phyloP scores from a whole-genome alignment of 192 early-diverging fungal species.

The Linnemannia hyalina region DNA sequence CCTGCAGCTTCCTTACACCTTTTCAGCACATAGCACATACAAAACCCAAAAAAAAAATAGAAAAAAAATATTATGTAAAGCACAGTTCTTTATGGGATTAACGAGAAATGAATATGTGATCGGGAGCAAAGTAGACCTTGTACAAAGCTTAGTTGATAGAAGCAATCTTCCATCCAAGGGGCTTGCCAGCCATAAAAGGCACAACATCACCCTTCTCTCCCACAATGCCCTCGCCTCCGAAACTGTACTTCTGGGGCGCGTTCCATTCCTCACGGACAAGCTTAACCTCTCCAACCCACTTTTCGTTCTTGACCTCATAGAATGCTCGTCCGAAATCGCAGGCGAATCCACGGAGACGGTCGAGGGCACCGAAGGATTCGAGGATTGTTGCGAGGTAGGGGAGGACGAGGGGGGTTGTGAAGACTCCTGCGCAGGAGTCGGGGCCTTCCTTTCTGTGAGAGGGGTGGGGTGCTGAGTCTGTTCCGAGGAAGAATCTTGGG shows the following conservation, averaged over 20 bases:
- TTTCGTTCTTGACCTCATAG: conserved; percentile 79
- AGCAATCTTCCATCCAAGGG: conserved; percentile 74
- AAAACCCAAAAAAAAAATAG: background rate
- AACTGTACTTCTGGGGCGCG: conserved; percentile 69
- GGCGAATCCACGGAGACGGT: conserved; percentile 84
- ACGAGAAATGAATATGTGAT: background rate
- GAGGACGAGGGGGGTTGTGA: conserved; percentile 87
- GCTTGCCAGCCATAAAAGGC: conserved; percentile 86
- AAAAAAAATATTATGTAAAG: no score
- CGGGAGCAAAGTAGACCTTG: background rate
- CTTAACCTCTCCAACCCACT: conserved; percentile 57
- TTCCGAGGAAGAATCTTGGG: conserved; percentile 97
- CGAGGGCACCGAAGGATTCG: conserved; percentile 87
- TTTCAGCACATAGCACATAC: background rate
- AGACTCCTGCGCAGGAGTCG: conserved; percentile 90
- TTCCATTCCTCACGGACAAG: conserved; percentile 57
- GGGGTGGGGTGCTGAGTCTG: conserved; percentile 97
- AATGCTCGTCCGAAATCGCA: conserved; percentile 88
- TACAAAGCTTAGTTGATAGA: conserved; percentile 23
- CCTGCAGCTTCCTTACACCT: background rate
- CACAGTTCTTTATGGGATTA: background rate
- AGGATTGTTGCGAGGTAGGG: conserved; percentile 92
- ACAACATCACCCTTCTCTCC: conserved; percentile 74
- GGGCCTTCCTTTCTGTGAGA: conserved; percentile 87
- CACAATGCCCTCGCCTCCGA: conserved; percentile 57